Percentiles rank a stretch among this genome's conserved stretches.
These are phyloP conservation scores for Rugonectria rugulosa DNA, from an alignment of 2,329 filamentous ascomycete species.

Conservation along the genomic window DNA sequence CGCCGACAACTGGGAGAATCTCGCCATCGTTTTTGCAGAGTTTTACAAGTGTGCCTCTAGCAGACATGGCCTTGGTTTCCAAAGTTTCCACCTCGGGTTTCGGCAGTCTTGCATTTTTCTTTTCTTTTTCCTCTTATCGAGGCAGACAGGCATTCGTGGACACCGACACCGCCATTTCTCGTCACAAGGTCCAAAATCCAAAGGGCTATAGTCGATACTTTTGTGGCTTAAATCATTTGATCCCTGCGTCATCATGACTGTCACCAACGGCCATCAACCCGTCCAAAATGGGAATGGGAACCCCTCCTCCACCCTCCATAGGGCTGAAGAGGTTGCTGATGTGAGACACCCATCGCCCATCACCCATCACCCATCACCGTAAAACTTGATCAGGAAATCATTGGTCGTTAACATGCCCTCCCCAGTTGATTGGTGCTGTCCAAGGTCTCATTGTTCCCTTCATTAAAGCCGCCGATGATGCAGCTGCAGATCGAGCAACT, in stretches of 20 bases:
- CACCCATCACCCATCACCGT: too few species aligned
- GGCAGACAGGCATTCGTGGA: too few species aligned
- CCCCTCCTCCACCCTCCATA: slow-evolving; percentile 36
- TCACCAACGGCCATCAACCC: slow-evolving; percentile 28
- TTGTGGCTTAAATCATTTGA: slow-evolving; percentile 10
- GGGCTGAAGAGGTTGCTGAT: slow-evolving; percentile 45
- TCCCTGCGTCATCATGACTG: slow-evolving; percentile 37
- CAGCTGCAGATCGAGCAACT: slow-evolving; percentile 57
- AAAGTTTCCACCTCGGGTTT: background rate
- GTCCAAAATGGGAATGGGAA: slow-evolving; percentile 30
- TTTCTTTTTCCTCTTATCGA: background rate
- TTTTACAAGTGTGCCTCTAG: slow-evolving; percentile 20
- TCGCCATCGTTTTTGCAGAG: slow-evolving; percentile 21
- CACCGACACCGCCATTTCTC: background rate
- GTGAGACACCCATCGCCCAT: slow-evolving; percentile 29
- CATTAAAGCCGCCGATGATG: slow-evolving; percentile 73
- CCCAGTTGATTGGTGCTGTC: slow-evolving; percentile 72
- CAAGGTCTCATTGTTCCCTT: slow-evolving; percentile 74
- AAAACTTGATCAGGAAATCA: too few species aligned
- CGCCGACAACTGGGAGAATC: slow-evolving; percentile 23
- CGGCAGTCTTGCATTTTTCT: slow-evolving; percentile 6
- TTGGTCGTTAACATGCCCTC: slow-evolving; percentile 32
- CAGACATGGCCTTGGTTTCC: too few species aligned
- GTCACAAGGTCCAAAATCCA: background rate
- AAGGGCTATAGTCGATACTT: background rate